Conservation (phyloP, 2,329 filamentous ascomycete genomes). For the Ophiostoma pallidulum region DNA sequence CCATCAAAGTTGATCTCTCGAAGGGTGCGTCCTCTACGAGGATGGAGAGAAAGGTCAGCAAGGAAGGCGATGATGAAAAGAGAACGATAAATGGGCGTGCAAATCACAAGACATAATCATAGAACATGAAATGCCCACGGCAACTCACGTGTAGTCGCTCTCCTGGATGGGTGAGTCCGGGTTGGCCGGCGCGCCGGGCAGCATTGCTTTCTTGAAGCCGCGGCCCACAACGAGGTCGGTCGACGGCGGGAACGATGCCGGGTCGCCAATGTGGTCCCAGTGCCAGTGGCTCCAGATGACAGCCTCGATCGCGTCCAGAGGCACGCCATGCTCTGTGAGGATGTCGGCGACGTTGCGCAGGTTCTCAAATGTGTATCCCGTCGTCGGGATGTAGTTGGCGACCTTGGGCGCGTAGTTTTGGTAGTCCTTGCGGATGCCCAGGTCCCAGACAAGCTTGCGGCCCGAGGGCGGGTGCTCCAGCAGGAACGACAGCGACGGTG, state of each 20-base stretch:
- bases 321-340: slow-evolving; percentile 14
- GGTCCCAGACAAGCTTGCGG: slow-evolving; percentile 19
- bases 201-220: slow-evolving; percentile 16
- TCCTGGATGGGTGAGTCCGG: slow-evolving; percentile 15
- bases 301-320: slow-evolving; percentile 15
- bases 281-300: slow-evolving; percentile 19
- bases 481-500: slow-evolving; percentile 10
- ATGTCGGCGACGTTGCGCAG: slow-evolving; percentile 12
- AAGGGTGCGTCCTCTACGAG: slow-evolving; percentile 10
- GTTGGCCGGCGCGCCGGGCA: slow-evolving; percentile 18
- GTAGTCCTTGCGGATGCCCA: slow-evolving; percentile 15
- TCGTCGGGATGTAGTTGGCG: slow-evolving; percentile 6
- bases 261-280: slow-evolving; percentile 20
- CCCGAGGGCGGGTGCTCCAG: slow-evolving; percentile 11
- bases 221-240: slow-evolving; percentile 19
- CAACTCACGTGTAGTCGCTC: slow-evolving; percentile 8
- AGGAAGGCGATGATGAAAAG: no score
- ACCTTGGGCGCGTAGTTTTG: not conserved
- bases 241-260: slow-evolving; percentile 15
- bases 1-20: slow-evolving; percentile 18
- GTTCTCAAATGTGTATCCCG: not conserved
- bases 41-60: no score
- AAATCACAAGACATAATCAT: not conserved
- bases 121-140: not conserved
- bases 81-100: no score